Evolutionary conservation across 148 eudicot species (phyloP).

Genomic region (Cornus kousa): DNA sequence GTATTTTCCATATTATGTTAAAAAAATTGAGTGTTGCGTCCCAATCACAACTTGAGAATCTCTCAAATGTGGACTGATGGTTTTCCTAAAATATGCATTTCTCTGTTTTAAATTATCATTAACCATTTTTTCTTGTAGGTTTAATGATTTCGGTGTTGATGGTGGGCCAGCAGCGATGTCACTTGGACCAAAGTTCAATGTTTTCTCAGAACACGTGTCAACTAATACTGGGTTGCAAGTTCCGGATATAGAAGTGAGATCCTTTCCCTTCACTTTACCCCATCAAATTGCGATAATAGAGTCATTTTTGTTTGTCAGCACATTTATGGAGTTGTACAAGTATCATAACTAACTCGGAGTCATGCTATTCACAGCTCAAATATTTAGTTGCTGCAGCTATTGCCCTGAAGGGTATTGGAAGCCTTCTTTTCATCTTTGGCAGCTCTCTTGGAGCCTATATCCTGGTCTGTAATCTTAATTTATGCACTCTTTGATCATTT

Average conservation of each 20-base stretch:
- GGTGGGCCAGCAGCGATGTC: constrained; percentile 78
- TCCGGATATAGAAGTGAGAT: constrained; percentile 62
- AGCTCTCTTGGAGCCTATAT: constrained; percentile 81
- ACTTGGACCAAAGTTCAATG: constrained; percentile 63
- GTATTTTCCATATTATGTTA: not conserved
- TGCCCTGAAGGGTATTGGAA: constrained; percentile 70
- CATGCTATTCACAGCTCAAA: constrained; percentile 47
- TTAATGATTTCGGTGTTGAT: constrained; percentile 69
- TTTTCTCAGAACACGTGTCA: constrained; percentile 53
- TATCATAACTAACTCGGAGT: not conserved
- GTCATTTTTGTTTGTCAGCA: not conserved
- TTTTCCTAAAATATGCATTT: not conserved
- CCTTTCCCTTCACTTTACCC: not conserved
- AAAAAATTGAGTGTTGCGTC: not conserved
- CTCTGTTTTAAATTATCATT: not conserved
- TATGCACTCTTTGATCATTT: not conserved
- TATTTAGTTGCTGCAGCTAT: constrained; percentile 64
- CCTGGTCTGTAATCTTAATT: constrained; percentile 41
- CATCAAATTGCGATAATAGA: not conserved
- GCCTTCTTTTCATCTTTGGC: constrained; percentile 74
- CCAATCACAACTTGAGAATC: not conserved
- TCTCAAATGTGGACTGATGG: not conserved
- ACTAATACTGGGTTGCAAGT: constrained; percentile 61
- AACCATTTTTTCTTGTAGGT: constrained; percentile 41
- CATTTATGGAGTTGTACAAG: not conserved